phyloP scores from a whole-genome alignment of 768 basidiomycete species.

The Tubosaeta sp. region DNA sequence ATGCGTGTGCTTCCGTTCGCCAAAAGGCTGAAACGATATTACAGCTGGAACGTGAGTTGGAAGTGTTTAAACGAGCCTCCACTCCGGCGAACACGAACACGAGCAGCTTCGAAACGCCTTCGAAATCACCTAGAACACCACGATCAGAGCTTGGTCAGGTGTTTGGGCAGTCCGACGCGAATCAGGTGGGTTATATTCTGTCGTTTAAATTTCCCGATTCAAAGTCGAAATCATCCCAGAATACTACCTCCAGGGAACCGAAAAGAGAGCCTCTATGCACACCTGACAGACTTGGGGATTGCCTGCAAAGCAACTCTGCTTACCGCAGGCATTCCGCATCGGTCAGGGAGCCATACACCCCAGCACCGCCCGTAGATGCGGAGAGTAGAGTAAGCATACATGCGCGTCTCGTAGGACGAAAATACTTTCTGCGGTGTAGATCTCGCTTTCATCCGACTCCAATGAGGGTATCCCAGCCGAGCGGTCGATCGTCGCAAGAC shows the following conservation, averaged over 20 bases:
- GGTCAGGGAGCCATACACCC: not conserved
- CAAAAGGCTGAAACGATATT: conserved; percentile 54
- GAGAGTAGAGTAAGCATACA: conserved; percentile 17
- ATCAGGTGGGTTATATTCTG: not conserved
- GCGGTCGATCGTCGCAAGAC: conserved; percentile 49
- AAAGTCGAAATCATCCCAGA: not conserved
- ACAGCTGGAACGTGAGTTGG: conserved; percentile 41
- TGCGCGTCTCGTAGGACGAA: conserved; percentile 4
- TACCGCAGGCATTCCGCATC: conserved; percentile 15
- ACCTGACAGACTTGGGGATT: conserved; percentile 19
- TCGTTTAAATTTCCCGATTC: not conserved
- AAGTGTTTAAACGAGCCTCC: conserved; percentile 22
- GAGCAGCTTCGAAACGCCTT: not conserved
- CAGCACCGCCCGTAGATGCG: not conserved
- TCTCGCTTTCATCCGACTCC: not conserved
- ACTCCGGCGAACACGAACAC: conserved; percentile 19
- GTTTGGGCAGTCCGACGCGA: not conserved
- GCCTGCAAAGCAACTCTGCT: conserved; percentile 26
- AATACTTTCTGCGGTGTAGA: conserved; percentile 1
- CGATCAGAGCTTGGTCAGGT: not conserved
- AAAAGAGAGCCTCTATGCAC: conserved; percentile 9
- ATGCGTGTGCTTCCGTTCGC: conserved; percentile 57
- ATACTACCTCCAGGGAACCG: not conserved
- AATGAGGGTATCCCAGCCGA: conserved; percentile 19
- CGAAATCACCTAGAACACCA: not conserved